Base-by-base conservation (phyloP, 441 rosid species). In the Erodium trifolium region DNA sequence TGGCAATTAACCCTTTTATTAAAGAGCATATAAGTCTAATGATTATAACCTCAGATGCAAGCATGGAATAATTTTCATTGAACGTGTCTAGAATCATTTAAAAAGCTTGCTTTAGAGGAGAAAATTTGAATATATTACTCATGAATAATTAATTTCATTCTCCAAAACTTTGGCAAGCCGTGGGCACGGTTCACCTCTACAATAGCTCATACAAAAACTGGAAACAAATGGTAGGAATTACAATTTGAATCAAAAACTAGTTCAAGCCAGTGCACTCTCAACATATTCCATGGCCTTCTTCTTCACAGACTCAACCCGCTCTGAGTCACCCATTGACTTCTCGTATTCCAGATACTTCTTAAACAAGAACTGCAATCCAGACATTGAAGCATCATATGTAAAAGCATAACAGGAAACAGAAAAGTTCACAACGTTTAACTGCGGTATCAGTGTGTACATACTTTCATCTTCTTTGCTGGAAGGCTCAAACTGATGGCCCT, bases 401-500 rank as follows among this genome's bases (percentile, higher is more conserved):
- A 23, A 60, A 72, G 63, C 72, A 35, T 3, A 11, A 31, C 65
- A 17, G 35, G n/a, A 43, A 62, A 67, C 3, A 29, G 41, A 37
- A 37, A 4, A 3, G 6, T 4, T 7, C 41, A 68, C 7, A 71
- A 41, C 7, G 3, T 29, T 53, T 31, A 11, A 17, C n/a, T 53
- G 65, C 69, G 5, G 17, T 2, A 47, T 43, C 0, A 17, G 53
- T 3, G 53, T 43, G 49, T 51, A 74, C 79, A 4, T 65, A 94
- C 99, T 81, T 88, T 90, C 85, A 94, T 92, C 79, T 89, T 94
- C 78, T 87, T 90, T 4, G 92, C 86, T 2, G 92, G 88, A 45
- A 95, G 86, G 83, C 92, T 95, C 84, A 90, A 83, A 78, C 90
- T 90, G 66, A 79, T 88, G 55, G 98, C 97, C 69, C 97, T 88